Evolutionary conservation across 202 grass and related monocot genomes (phyloP).

Genomic region (Schoenoplectus tabernaemontani): DNA sequence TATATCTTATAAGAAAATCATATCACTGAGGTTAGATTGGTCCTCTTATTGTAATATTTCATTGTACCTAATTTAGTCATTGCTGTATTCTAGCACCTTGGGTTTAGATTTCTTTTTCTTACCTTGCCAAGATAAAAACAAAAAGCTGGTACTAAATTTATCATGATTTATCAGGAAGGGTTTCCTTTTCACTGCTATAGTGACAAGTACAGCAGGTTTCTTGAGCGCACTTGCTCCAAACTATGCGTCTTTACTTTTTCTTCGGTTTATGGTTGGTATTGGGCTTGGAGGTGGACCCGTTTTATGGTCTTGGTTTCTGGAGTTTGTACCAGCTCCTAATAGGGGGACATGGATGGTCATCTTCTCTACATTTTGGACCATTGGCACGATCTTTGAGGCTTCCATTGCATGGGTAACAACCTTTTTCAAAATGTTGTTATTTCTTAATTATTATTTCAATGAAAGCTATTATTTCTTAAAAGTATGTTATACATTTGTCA

Average conservation of each 20-base stretch:
- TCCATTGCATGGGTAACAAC: constrained; percentile 87
- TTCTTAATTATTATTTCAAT: not conserved
- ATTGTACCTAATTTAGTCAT: not conserved
- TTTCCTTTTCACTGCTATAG: constrained; percentile 88
- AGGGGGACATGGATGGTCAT: constrained; percentile 98
- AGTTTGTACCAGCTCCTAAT: constrained; percentile 87
- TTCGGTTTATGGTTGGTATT: constrained; percentile 89
- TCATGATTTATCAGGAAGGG: constrained; percentile 56
- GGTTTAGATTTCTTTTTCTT: not conserved
- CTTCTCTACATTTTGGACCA: constrained; percentile 91
- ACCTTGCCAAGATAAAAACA: not conserved
- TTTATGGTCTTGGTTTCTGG: constrained; percentile 93
- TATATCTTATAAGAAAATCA: not conserved
- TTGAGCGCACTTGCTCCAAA: constrained; percentile 83
- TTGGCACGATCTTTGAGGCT: constrained; percentile 91
- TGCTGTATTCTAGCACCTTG: not conserved
- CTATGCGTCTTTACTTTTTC: constrained; percentile 53
- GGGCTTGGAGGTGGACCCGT: constrained; percentile 93
- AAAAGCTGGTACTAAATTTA: not conserved
- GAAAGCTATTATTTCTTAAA: not conserved
- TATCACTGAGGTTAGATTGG: not conserved
- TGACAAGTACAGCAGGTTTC: constrained; percentile 72
- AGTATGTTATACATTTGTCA: not conserved
- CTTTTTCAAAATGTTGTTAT: not conserved
- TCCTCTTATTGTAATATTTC: not conserved